Evolutionary conservation across 169 alveolate genomes (phyloP), one percentile per base, ranked within the genome.

Genomic region (Plasmodium vivax): DNA sequence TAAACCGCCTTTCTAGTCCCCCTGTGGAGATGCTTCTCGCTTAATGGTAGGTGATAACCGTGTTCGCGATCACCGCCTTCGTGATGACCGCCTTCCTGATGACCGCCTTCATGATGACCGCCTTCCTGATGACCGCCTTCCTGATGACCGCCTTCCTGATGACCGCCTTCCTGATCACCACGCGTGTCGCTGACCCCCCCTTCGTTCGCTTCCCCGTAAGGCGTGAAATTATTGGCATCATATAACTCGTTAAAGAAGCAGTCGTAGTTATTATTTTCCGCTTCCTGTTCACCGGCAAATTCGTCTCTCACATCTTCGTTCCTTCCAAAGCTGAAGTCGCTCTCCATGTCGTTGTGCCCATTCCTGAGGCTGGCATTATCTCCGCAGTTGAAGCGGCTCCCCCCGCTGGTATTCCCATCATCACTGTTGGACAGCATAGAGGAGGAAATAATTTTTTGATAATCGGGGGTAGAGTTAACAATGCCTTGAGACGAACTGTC

Each of bases 381-480:
- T 19, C n/a, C 68, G 23, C 54, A 47, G 41, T 45, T 54, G 71
- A 54, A 9, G 23, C 27, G 58, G 79, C 79, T 82, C 68, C 79
- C 90, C n/a, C 62, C 36, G 51, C 38, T 71, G 74, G 12, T 34
- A 41, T 27, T 27, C 43, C 58, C 77, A 23, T 72, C 27, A 30
- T 68, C 74, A 62, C 16, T 84, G 54, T 54, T 90, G 47, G 94
- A 90, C 36, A 62, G 36, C 47, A 23, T 47, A 27, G 94, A 73
- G 27, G 83, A 43, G 54, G 90, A 41, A 51, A 80, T 80, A 7
- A 90, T 80, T 58, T 90, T 90, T 54, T 90, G 94, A 79, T 90
- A 90, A 90, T 90, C 91, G 19, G 94, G 94, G 47, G 94, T 90
- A n/a, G 94, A 90, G 82, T 90, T 90, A 80, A 90, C 94, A 90